Evolutionary conservation across 1,284 basidiomycete genomes (phyloP), one percentile per base, ranked within the genome.

Genomic region (Erythrobasidium hasegawianum): DNA sequence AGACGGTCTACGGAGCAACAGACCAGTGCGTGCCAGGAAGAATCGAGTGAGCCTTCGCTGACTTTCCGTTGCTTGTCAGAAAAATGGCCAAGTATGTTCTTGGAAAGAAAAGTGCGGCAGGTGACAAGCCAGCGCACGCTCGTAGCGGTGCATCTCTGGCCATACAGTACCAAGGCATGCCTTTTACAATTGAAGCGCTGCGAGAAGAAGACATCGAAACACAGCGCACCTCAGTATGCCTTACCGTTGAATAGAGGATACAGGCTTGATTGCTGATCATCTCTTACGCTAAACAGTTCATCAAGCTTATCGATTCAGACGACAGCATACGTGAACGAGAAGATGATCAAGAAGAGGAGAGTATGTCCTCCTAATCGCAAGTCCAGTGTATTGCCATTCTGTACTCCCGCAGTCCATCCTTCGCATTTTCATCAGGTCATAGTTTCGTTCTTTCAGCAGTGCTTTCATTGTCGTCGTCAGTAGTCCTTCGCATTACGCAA

Each of bases 51-150:
- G 33, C 33, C 11, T 33, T 33, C 33, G 33, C 77, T 18, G 5
- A 16, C 26, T 24, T 11, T 40, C 43, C 40, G 2, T 69, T 24
- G 16, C 22, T 7, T 8, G 49, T 60, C 50, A 94, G 90, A 58
- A 95, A 94, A 87, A 90, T 90, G 72, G 81, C 83, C 43, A 93
- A 91, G 77, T 92, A 88, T 73, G 81, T 86, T 1, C 77, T 86
- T 2, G 88, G 88, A 22, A 95, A 94, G 82, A 95, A 94, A 78
- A 88, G 85, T 59, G 83, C 87, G 0, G 74, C 87, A 2, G 91
- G 90, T 0, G 92, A 96, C 76, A 87, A 85, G 74, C 82, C 88
- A n/a, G 74, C 64, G 24, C 68, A 75, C 13, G 71, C 74, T 8
- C 72, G 75, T 53, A 74, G 76, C 57, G 74, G 75, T 13, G 70